Base-by-base conservation (phyloP, 768 basidiomycete species). In the Suillus paluster region DNA sequence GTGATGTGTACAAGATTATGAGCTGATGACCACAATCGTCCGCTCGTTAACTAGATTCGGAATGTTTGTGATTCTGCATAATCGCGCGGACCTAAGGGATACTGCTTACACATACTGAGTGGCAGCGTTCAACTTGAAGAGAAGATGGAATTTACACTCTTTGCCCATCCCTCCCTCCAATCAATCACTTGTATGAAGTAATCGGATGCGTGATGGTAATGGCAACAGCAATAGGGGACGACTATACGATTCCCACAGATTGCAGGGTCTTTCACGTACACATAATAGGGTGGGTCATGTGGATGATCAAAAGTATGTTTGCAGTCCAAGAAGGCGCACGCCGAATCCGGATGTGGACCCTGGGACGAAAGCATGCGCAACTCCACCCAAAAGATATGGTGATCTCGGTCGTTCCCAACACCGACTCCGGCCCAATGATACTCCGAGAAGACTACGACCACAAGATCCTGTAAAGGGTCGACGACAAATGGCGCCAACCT, bases 181-280 rank as follows among this genome's bases (percentile, higher is more conserved):
- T 52, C 30, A 19, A 52, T 21, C 30, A 52, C 50, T 52, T 34
- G 50, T 34, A 52, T 52, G 30, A 52, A 52, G 5, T 33, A 36
- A 33, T 54, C 27, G 9, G 48, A 49, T 23, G 0, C 3, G 2
- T 9, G 1, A 8, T 1, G 5, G 17, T 1, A 1, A 0, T 15
- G 12, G 15, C 17, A n/a, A n/a, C n/a, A n/a, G 14, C 17, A 54
- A 23, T 54, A 54, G 34, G 36, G 34, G 4, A 36, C 8, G 1
- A 54, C 34, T 21, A 54, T 8, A 17, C 34, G 52, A 23, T 36
- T 34, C 34, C 52, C 52, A 54, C 52, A 54, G 8, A 54, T 23
- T n/a, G 52, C 52, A 36, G 52, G 34, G 21, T 3, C n/a, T 15
- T 14, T 33, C 33, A 36, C 34, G 1, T 0, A 3, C 7, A 21